Evolutionary conservation across 2,329 filamentous ascomycete species (phyloP).

Genomic region (Aspergillus glaucus): DNA sequence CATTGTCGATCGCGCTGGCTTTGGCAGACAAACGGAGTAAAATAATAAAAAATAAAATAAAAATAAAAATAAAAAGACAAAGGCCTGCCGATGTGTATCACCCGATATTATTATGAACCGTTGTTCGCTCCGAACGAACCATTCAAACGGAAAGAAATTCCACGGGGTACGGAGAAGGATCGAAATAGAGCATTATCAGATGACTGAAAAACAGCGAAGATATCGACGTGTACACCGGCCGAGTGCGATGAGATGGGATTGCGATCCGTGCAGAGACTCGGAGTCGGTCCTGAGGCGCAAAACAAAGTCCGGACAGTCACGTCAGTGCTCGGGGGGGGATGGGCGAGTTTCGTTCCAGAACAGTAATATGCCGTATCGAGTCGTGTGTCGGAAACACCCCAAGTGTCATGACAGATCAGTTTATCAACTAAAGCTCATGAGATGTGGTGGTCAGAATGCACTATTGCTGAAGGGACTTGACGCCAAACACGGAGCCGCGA

Average conservation of each 20-base stretch:
- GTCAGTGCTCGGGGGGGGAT: background rate
- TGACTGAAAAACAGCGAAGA: conserved; percentile 4
- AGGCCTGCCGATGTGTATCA: background rate
- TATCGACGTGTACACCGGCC: background rate
- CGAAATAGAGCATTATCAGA: conserved; percentile 17
- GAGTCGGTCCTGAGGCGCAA: background rate
- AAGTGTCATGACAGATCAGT: background rate
- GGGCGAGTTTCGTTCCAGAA: background rate
- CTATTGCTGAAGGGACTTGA: background rate
- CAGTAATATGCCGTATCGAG: background rate
- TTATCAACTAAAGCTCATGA: background rate
- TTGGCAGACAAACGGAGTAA: background rate
- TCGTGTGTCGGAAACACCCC: background rate
- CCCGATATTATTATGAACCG: background rate
- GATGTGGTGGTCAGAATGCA: background rate
- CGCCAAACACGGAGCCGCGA: background rate
- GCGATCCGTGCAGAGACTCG: conserved; percentile 1
- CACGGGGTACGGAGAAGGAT: conserved; percentile 6
- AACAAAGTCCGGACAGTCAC: background rate
- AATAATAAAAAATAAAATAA: background rate
- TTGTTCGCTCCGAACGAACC: background rate
- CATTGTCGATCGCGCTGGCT: conserved; percentile 12
- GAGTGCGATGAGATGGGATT: background rate
- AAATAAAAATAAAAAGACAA: background rate
- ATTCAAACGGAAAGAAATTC: conserved; percentile 12